Conservation (phyloP, 2,329 filamentous ascomycete genomes). For the Lecanosticta acicola region DNA sequence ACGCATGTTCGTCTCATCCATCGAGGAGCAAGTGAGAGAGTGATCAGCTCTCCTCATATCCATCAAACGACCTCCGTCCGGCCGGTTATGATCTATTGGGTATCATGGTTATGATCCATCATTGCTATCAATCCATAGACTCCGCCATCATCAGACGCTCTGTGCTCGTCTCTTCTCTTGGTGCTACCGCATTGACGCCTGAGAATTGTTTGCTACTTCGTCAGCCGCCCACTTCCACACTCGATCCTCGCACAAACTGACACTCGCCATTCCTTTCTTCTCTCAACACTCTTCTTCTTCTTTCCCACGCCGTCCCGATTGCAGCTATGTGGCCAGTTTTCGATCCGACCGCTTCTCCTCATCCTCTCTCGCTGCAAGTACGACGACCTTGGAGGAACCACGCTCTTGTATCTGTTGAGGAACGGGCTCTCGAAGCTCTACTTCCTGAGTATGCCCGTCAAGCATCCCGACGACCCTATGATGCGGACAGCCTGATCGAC, state of each 20-base stretch:
- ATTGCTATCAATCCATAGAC: not conserved
- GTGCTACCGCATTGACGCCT: not conserved
- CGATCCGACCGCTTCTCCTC: not conserved
- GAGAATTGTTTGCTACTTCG: not conserved
- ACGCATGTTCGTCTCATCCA: too few relatives aligned
- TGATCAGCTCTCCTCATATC: not conserved
- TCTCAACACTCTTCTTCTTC: not conserved
- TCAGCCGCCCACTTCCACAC: not conserved
- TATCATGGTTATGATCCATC: too few relatives aligned
- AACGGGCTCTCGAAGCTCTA: slow-evolving; percentile 3
- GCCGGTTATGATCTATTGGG: too few relatives aligned
- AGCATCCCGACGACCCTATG: not conserved
- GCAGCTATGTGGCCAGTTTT: not conserved
- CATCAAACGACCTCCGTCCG: too few relatives aligned
- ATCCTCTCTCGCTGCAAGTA: not conserved
- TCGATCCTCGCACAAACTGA: not conserved
- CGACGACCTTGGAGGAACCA: not conserved
- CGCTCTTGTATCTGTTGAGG: slow-evolving; percentile 1
- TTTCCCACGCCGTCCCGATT: not conserved
- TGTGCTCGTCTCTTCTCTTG: not conserved
- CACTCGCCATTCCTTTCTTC: not conserved
- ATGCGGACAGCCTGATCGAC: slow-evolving; percentile 6
- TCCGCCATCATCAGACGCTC: not conserved
- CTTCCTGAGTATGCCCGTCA: slow-evolving; percentile 6
- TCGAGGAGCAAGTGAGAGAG: too few relatives aligned